These are phyloP conservation scores for Lasiosphaeriaceae sp. DNA, from an alignment of 495 filamentous ascomycete species.

Conservation along the genomic window DNA sequence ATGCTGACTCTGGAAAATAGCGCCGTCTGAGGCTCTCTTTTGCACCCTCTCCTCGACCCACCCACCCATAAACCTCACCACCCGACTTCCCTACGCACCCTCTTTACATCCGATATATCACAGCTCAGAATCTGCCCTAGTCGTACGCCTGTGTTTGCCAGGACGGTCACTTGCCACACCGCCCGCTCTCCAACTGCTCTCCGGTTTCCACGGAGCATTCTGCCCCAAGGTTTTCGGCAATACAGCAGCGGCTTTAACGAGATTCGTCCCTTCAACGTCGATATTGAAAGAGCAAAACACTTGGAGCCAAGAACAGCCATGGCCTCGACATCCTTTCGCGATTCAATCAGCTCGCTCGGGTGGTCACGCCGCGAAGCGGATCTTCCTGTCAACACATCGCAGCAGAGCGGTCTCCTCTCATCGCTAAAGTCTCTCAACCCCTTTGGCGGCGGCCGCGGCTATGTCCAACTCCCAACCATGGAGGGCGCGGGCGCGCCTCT, in stretches of 20 bases:
- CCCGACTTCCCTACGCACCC: slow-evolving; percentile 9
- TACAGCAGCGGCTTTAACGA: background rate
- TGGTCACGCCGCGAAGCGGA: slow-evolving; percentile 88
- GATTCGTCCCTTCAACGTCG: background rate
- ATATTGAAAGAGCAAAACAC: background rate
- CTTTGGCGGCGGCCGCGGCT: slow-evolving; percentile 78
- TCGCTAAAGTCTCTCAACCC: slow-evolving; percentile 84
- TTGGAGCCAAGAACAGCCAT: slow-evolving; percentile 41
- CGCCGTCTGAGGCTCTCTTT: slow-evolving; percentile 2
- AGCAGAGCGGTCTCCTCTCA: slow-evolving; percentile 69
- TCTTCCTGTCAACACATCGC: slow-evolving; percentile 70
- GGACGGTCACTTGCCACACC: slow-evolving; percentile 21
- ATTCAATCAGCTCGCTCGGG: slow-evolving; percentile 90
- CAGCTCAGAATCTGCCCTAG: slow-evolving; percentile 16
- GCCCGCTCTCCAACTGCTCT: background rate
- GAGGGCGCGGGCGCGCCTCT: slow-evolving; percentile 82
- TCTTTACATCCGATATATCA: slow-evolving; percentile 15
- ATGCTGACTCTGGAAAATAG: background rate
- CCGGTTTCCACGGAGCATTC: background rate
- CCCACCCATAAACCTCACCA: slow-evolving; percentile 11
- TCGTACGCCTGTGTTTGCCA: slow-evolving; percentile 8
- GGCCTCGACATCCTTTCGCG: slow-evolving; percentile 86
- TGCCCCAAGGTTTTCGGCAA: background rate
- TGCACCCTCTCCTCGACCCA: slow-evolving; percentile 7
- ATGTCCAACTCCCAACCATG: slow-evolving; percentile 84